These are phyloP conservation scores for Phenoliferia sp. DNA, from an alignment of 1,284 basidiomycete genomes.

Conservation along the genomic window DNA sequence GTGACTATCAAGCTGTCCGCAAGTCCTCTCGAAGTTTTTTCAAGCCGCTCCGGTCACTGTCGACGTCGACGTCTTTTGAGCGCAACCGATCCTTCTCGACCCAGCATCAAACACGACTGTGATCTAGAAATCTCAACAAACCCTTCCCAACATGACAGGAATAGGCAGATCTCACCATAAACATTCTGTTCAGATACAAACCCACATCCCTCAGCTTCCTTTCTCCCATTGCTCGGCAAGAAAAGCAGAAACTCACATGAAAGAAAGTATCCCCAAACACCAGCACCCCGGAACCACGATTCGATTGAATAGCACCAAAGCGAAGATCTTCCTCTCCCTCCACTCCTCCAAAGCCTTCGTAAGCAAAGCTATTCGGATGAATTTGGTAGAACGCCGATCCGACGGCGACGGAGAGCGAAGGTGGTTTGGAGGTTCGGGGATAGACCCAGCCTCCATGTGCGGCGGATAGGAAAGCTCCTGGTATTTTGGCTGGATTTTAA, in stretches of 20 bases:
- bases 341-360: neutral
- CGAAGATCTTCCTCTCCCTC: neutral
- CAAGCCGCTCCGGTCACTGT: too few relatives aligned
- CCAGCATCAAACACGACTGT: neutral
- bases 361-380: neutral
- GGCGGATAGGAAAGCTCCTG: neutral
- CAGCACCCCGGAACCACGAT: neutral
- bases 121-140: neutral
- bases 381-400: neutral
- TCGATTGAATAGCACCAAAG: neutral
- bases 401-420: neutral
- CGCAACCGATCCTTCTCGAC: neutral
- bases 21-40: too few relatives aligned
- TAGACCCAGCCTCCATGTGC: neutral
- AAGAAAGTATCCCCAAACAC: neutral
- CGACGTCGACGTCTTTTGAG: neutral
- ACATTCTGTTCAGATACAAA: too few relatives aligned
- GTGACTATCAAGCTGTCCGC: too few relatives aligned
- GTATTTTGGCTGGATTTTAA: neutral
- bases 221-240: too few relatives aligned
- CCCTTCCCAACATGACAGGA: too few relatives aligned
- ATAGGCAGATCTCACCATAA: neutral
- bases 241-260: too few relatives aligned
- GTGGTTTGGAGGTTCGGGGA: neutral
- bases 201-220: too few relatives aligned